These are phyloP conservation scores for Geotrichum candidum DNA, from an alignment of 1,139 yeast species.

Conservation along the genomic window DNA sequence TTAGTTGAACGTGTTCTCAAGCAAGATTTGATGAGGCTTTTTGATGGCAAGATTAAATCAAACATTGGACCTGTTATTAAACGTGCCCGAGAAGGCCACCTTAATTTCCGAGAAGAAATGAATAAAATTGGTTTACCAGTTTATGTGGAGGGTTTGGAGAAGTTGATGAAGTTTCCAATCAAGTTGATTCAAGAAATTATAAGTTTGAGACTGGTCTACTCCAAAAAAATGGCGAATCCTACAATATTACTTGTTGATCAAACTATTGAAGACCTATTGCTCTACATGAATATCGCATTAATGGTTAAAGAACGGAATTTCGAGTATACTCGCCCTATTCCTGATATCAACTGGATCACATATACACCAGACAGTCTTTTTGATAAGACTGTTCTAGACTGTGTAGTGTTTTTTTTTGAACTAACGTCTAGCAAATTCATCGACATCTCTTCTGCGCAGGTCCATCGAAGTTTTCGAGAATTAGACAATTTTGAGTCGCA, in stretches of 20 bases:
- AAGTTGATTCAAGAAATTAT: conserved; percentile 77
- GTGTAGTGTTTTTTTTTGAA: conserved; percentile 66
- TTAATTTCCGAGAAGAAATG: conserved; percentile 57
- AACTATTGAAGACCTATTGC: conserved; percentile 78
- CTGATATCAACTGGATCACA: conserved; percentile 67
- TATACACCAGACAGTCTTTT: conserved; percentile 63
- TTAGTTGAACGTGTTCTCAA: conserved; percentile 83
- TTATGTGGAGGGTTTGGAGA: conserved; percentile 59
- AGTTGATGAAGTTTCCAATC: conserved; percentile 71
- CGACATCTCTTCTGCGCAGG: conserved; percentile 61
- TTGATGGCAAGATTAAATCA: conserved; percentile 48
- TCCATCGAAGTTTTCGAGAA: conserved; percentile 78
- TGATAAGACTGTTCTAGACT: conserved; percentile 66
- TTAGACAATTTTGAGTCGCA: conserved; percentile 78
- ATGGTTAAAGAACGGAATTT: conserved; percentile 65
- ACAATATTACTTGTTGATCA: conserved; percentile 96
- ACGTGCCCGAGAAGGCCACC: conserved; percentile 68
- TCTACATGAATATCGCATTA: conserved; percentile 69
- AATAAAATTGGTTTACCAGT: conserved; percentile 71
- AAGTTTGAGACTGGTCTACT: conserved; percentile 67
- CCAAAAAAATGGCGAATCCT: conserved; percentile 73
- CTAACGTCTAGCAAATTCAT: conserved; percentile 69
- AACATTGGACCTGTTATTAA: conserved; percentile 68
- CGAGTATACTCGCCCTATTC: conserved; percentile 56
- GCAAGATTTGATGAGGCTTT: conserved; percentile 72